Evolutionary conservation across 495 filamentous ascomycete species (phyloP).

Genomic region (Acidiella bohemica): DNA sequence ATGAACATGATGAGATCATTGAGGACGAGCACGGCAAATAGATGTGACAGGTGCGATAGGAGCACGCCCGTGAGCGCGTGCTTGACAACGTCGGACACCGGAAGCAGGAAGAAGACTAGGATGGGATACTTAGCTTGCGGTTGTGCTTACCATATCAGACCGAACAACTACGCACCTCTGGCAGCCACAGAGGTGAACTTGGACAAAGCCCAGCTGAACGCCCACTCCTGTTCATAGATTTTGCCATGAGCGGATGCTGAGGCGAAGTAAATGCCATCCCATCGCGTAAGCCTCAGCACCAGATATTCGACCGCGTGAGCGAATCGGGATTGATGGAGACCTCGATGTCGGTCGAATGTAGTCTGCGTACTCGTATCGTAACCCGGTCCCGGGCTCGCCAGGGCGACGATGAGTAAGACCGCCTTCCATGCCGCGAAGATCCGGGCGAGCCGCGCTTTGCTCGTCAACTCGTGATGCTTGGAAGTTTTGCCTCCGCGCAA

Average conservation of each 20-base stretch:
- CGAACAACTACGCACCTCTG: constrained; percentile 32
- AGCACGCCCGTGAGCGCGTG: constrained; percentile 42
- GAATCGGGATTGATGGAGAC: background rate
- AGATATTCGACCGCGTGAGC: constrained; percentile 17
- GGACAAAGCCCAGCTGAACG: constrained; percentile 64
- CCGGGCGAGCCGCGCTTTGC: background rate
- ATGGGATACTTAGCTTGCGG: constrained; percentile 15
- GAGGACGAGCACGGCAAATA: constrained; percentile 57
- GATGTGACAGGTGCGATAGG: constrained; percentile 58
- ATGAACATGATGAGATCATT: constrained; percentile 42
- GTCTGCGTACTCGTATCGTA: constrained; percentile 84
- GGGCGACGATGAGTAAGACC: constrained; percentile 50
- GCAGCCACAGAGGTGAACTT: constrained; percentile 35
- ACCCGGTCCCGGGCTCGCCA: constrained; percentile 51
- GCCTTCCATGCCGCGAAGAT: constrained; percentile 50
- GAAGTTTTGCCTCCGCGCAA: constrained; percentile 5
- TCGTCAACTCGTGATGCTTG: background rate
- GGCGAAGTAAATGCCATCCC: constrained; percentile 86
- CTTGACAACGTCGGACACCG: constrained; percentile 14
- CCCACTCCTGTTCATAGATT: constrained; percentile 90
- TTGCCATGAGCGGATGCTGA: constrained; percentile 58
- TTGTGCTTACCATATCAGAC: background rate
- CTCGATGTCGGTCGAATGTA: constrained; percentile 23
- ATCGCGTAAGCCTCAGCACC: constrained; percentile 53
- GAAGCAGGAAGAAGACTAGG: constrained; percentile 5